Conservation (phyloP, 2,329 filamentous ascomycete species). For the Nectriaceae sp. region DNA sequence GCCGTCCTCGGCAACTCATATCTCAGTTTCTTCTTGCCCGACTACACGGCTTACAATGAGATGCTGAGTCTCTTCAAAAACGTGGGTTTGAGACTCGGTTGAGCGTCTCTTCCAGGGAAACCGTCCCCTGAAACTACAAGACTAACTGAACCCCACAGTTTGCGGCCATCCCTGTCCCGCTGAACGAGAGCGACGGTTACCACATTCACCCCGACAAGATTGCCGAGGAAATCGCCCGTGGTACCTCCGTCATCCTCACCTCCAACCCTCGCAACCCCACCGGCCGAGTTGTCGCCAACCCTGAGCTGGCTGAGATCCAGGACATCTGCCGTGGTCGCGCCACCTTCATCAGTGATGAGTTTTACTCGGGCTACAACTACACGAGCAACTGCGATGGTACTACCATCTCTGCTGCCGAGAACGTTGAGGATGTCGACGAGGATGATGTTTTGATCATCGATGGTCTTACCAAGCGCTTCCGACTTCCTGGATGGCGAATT, state of each 20-base stretch:
- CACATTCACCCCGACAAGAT: slow-evolving; percentile 94
- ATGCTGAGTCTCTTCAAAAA: slow-evolving; percentile 96
- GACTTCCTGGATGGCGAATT: slow-evolving; percentile 93
- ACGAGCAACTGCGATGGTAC: slow-evolving; percentile 87
- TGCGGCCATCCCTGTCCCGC: slow-evolving; percentile 81
- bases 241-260: slow-evolving; percentile 85
- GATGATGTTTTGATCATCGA: slow-evolving; percentile 95
- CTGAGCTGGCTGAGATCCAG: slow-evolving; percentile 86
- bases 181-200: slow-evolving; percentile 84
- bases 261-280: slow-evolving; percentile 96
- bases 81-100: slow-evolving; percentile 42
- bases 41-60: slow-evolving; percentile 97
- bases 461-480: slow-evolving; percentile 94
- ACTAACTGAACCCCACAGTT: slow-evolving; percentile 56
- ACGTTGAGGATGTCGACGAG: slow-evolving; percentile 85
- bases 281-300: slow-evolving; percentile 81
- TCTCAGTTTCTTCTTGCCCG: slow-evolving; percentile 89
- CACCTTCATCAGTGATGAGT: slow-evolving; percentile 93
- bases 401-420: slow-evolving; percentile 86
- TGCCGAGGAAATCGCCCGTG: slow-evolving; percentile 84
- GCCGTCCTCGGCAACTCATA: slow-evolving; percentile 92
- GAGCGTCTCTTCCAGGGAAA: not conserved
- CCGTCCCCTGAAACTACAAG: not conserved
- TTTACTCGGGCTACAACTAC: slow-evolving; percentile 97
- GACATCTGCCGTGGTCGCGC: slow-evolving; percentile 89